Evolutionary conservation across 2,329 filamentous ascomycete genomes (phyloP), one percentile per base, ranked within the genome.

Genomic region (Dactylella cylindrospora): DNA sequence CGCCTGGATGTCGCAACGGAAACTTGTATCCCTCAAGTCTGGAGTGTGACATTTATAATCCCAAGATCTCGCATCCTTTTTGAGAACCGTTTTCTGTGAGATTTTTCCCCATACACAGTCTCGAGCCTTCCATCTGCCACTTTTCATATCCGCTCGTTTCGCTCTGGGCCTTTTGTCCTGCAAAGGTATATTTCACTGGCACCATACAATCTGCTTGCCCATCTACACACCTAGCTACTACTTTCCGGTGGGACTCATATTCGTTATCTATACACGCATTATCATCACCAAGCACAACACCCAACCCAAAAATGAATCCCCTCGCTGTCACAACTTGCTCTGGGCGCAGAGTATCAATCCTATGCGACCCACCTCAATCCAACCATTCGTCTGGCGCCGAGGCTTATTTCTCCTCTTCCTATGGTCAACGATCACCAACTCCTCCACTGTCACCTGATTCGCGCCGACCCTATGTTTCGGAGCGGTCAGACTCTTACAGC

Each of bases 311-410:
- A 59, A 68, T 69, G 68, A 53, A 65, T 43, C 65, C 67, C 65
- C 67, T 66, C 54, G 66, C 65, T 40, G 59, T 69, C 50, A 68
- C 61, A 61, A 69, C 65, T 44, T 69, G 65, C 46, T 64, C 65
- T 9, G 68, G 68, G 26, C 67, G 68, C 51, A 67, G 68, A 53
- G 68, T 69, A 52, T 69, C 68, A 12, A 64, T 69, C 26, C 55
- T 69, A 51, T 69, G 68, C 36, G 68, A 67, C 25, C 49, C 49
- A 38, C 31, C 28, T 7, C 31, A 43, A 23, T 7, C 19, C 31
- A 44, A 54, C 43, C 31, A 52, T 31, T 33, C 43, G 15, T 36
- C 49, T 15, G 36, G 26, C 32, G 66, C 67, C 15, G 61, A 67
- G 22, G 47, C 40, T 26, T 65, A 67, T 19, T 66, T 55, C 40